Base-by-base conservation (phyloP, 2,329 filamentous ascomycete genomes). In the Xylariaceae sp. region DNA sequence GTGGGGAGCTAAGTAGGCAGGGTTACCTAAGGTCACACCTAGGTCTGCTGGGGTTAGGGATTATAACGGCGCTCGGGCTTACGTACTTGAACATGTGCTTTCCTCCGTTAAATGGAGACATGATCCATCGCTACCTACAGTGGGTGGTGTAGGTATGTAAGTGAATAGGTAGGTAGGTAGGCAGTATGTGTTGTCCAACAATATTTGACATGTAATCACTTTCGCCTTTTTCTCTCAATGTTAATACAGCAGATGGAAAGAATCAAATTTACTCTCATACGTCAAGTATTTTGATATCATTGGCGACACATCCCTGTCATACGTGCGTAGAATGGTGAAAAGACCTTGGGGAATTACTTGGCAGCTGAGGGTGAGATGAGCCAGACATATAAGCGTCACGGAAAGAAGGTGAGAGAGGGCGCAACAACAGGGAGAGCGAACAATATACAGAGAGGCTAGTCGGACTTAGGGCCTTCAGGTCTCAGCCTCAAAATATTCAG, bases 31-130 rank as follows among this genome's bases (percentile, higher is more conserved):
- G n/a, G n/a, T n/a, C n/a, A n/a, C n/a, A n/a, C n/a, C n/a, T n/a
- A n/a, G n/a, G n/a, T n/a, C n/a, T n/a, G 46, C 32, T 37, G 32
- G 32, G 32, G 32, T 12, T 37, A 12, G 32, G 32, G 14, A 10
- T 37, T 16, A 37, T 37, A 14, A 37, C 6, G 32, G 32, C 16
- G 40, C 21, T 21, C 20, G 18, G 41, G 40, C 56, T 58, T 51
- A 61, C 56, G 56, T 51, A 61, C 61, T 37, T 54, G 12, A 63
- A 44, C 42, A 54, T 57, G 26, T 51, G 54, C 52, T 50, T 63
- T 43, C 54, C 42, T 44, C 41, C 50, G 49, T 48, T 59, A 42
- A 59, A 57, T 16, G 54, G 52, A 26, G 56, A 49, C 61, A 63
- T 63, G 23, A 44, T 37, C 44, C 47, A 54, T 50, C 21, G 12